These are phyloP conservation scores for Colletotrichum higginsianum DNA, from an alignment of 2,329 filamentous ascomycete species.

Conservation along the genomic window DNA sequence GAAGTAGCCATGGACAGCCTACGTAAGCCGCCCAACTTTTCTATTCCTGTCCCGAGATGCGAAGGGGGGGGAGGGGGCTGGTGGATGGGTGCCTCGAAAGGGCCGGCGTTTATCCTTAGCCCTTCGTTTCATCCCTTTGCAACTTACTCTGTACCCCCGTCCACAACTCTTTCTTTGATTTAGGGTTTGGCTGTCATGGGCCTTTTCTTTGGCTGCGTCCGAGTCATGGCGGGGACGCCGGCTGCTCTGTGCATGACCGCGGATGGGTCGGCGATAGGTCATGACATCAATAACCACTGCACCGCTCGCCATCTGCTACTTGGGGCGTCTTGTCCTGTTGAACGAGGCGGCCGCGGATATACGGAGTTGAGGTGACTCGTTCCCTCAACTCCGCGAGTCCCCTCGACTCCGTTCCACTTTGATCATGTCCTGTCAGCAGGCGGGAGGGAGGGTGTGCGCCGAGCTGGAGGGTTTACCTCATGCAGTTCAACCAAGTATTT, in stretches of 20 bases:
- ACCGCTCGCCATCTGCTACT: background rate
- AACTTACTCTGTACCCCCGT: background rate
- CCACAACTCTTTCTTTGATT: slow-evolving; percentile 21
- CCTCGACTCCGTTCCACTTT: background rate
- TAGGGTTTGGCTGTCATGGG: slow-evolving; percentile 41
- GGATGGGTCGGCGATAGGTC: background rate
- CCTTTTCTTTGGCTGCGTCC: slow-evolving; percentile 29
- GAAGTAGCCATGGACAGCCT: too few relatives aligned
- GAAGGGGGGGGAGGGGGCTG: background rate
- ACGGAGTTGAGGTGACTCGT: background rate
- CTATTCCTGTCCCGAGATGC: slow-evolving; percentile 21
- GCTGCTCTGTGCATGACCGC: background rate
- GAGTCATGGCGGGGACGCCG: slow-evolving; percentile 27
- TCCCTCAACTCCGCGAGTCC: background rate
- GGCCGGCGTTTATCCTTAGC: slow-evolving; percentile 24
- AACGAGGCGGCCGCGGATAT: background rate
- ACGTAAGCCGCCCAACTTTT: background rate
- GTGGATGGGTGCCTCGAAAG: background rate
- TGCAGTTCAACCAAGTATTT: too few relatives aligned
- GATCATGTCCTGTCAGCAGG: background rate
- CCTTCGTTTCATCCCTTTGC: slow-evolving; percentile 24
- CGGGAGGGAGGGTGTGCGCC: slow-evolving; percentile 7
- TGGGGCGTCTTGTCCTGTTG: background rate
- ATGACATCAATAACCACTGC: background rate
- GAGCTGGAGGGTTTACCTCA: slow-evolving; percentile 1